These are phyloP conservation scores for Xylaria sp. DNA, from an alignment of 2,329 filamentous ascomycete species.

Conservation along the genomic window DNA sequence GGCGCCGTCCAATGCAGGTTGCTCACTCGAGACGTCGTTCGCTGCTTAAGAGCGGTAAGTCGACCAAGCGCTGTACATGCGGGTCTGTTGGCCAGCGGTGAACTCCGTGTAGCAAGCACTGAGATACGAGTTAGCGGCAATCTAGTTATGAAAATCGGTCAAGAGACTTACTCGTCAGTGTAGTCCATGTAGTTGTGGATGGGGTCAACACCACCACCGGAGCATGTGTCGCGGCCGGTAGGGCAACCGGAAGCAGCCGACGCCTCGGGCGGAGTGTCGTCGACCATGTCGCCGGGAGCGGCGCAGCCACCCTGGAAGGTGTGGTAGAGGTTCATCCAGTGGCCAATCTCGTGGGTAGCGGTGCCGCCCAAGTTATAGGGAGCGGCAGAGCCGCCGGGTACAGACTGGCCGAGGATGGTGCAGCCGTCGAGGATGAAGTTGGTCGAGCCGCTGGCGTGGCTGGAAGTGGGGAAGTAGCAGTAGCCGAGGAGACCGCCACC, in stretches of 20 bases:
- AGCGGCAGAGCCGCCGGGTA: slow-evolving; percentile 44
- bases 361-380: slow-evolving; percentile 52
- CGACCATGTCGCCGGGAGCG: slow-evolving; percentile 51
- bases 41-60: slow-evolving; percentile 48
- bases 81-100: slow-evolving; percentile 54
- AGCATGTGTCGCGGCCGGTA: slow-evolving; percentile 49
- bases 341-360: slow-evolving; percentile 53
- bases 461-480: slow-evolving; percentile 60
- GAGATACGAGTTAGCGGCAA: slow-evolving; percentile 40
- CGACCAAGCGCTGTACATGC: slow-evolving; percentile 54
- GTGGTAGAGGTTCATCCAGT: slow-evolving; percentile 56
- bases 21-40: neutral
- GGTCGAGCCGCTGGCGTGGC: slow-evolving; percentile 48
- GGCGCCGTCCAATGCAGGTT: slow-evolving; percentile 24
- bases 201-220: slow-evolving; percentile 47
- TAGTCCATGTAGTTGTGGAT: slow-evolving; percentile 54
- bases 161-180: slow-evolving; percentile 53
- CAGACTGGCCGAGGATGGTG: slow-evolving; percentile 43
- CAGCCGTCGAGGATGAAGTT: slow-evolving; percentile 53
- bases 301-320: slow-evolving; percentile 57
- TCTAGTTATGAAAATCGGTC: neutral
- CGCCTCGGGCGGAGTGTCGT: slow-evolving; percentile 55
- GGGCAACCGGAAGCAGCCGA: slow-evolving; percentile 53
- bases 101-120: slow-evolving; percentile 59
- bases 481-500: slow-evolving; percentile 54